Percentiles rank a stretch among this genome's conserved stretches.
phyloP scores from a whole-genome alignment of 257 asterid genomes.

The Lithospermum erythrorhizon region DNA sequence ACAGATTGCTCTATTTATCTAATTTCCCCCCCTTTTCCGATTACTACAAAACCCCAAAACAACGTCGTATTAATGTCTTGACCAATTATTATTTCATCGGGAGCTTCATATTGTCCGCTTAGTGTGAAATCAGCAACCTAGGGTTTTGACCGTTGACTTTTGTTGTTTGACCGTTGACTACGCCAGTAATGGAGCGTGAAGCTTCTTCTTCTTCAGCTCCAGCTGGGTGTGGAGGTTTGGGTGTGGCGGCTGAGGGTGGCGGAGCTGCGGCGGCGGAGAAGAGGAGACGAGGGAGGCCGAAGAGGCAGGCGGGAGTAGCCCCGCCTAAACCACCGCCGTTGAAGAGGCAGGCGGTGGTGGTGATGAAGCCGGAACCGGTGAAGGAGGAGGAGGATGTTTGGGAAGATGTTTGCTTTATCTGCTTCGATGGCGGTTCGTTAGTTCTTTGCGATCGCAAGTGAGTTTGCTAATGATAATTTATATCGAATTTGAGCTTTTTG shows the following conservation, averaged over 20 bases:
- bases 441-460: constrained; percentile 95
- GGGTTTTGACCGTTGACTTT: too few species aligned
- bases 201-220: constrained; percentile 14
- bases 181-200: too few species aligned
- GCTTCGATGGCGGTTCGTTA: constrained; percentile 91
- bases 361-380: constrained; percentile 10
- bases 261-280: constrained; percentile 24
- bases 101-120: too few species aligned
- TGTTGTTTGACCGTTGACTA: too few species aligned
- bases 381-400: constrained; percentile 91
- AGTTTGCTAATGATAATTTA: constrained; percentile 19
- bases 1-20: too few species aligned
- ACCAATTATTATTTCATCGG: too few species aligned
- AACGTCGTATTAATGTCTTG: too few species aligned
- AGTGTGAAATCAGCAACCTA: too few species aligned
- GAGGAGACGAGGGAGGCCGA: constrained; percentile 66
- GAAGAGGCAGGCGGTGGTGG: constrained; percentile 31
- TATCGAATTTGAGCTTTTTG: too few species aligned
- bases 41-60: too few species aligned
- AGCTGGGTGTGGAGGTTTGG: constrained; percentile 3
- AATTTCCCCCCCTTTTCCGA: too few species aligned
- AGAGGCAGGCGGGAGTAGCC: constrained; percentile 23
- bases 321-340: constrained; percentile 34
- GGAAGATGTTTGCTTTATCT: constrained; percentile 92
- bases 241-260: constrained; percentile 11